These are phyloP conservation scores for Cenchrus americanus DNA, from an alignment of 176 grass and related monocot species.

Conservation along the genomic window DNA sequence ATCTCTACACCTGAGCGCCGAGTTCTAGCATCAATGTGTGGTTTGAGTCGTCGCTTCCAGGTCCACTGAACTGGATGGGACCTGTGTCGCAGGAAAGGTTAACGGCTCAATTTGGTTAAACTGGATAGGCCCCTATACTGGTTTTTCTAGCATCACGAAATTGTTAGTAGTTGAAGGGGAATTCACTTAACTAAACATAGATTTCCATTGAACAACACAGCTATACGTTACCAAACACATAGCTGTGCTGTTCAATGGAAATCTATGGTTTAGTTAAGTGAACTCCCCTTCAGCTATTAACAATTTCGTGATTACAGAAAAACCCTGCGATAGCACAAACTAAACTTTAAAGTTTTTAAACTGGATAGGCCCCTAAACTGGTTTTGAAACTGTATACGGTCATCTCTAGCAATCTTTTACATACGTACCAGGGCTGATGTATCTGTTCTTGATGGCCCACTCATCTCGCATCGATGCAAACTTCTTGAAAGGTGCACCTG, in stretches of 20 bases:
- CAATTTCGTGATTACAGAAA: too few relatives aligned
- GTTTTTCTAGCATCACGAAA: too few relatives aligned
- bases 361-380: background rate
- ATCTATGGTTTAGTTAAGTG: too few relatives aligned
- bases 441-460: slow-evolving; percentile 88
- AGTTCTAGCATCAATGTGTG: slow-evolving; percentile 93
- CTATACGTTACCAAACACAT: too few relatives aligned
- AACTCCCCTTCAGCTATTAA: too few relatives aligned
- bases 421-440: slow-evolving; percentile 90
- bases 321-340: too few relatives aligned
- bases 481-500: slow-evolving; percentile 88
- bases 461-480: slow-evolving; percentile 85
- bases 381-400: background rate
- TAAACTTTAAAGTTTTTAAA: background rate
- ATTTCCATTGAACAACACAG: too few relatives aligned
- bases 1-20: slow-evolving; percentile 56
- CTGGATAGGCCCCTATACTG: background rate
- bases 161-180: too few relatives aligned
- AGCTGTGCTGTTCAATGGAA: too few relatives aligned
- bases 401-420: background rate
- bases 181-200: too few relatives aligned
- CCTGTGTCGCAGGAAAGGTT: slow-evolving; percentile 44
- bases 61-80: slow-evolving; percentile 88
- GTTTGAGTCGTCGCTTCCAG: slow-evolving; percentile 77
- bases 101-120: background rate